A percentile compares a stretch with the other conserved stretches of the same genome.
Evolutionary conservation across 2,329 filamentous ascomycete genomes (phyloP).

Genomic region (Fusarium sp.): DNA sequence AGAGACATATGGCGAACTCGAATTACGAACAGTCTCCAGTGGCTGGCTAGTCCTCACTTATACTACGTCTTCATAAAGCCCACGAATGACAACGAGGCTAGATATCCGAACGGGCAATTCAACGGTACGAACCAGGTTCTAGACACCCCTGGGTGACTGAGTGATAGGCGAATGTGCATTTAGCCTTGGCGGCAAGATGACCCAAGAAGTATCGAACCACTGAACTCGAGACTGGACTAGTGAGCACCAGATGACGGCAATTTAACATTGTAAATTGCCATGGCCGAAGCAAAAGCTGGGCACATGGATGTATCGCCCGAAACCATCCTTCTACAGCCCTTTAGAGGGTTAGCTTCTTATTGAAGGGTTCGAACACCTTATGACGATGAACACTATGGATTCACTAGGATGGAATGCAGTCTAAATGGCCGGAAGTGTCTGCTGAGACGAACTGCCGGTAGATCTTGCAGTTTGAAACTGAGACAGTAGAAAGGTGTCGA

Average conservation of each 20-base stretch:
- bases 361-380: neutral
- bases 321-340: neutral
- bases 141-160: neutral
- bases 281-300: neutral
- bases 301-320: neutral
- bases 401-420: constrained; percentile 3
- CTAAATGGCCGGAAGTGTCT: neutral
- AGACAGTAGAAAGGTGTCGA: constrained; percentile 12
- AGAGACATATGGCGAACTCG: constrained; percentile 3
- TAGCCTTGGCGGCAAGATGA: neutral
- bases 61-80: neutral
- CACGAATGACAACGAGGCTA: neutral
- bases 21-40: neutral
- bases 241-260: neutral
- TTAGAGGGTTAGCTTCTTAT: neutral
- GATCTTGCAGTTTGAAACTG: neutral
- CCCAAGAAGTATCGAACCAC: neutral
- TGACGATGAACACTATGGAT: neutral
- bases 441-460: neutral
- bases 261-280: neutral
- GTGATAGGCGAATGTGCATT: neutral
- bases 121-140: neutral
- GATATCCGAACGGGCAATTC: neutral
- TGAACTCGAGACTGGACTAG: neutral
- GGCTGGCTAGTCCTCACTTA: neutral